A percentile compares a stretch with the other conserved stretches of the same genome.
phyloP scores from a whole-genome alignment of 805 yeast species.

The Tanozyma kutaoensis region DNA sequence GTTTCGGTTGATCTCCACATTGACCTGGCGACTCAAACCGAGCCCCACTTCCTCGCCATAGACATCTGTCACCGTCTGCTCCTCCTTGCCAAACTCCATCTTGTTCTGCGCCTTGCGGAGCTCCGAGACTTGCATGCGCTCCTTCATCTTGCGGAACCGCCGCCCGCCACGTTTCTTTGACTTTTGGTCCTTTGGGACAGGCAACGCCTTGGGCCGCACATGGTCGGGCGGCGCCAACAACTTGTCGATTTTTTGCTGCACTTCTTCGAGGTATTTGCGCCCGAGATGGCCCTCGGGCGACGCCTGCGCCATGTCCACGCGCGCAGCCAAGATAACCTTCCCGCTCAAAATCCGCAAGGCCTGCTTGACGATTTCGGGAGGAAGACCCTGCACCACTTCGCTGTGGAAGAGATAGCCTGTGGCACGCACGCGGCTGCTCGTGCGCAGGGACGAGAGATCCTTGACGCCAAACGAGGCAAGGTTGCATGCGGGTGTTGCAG shows the following conservation, averaged over 20 bases:
- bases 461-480: conserved; percentile 61
- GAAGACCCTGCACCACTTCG: conserved; percentile 44
- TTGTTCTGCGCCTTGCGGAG: conserved; percentile 73
- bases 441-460: conserved; percentile 18
- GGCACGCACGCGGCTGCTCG: conserved; percentile 28
- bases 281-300: conserved; percentile 43
- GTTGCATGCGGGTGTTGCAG: conserved; percentile 72
- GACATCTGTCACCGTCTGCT: conserved; percentile 44
- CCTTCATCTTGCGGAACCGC: conserved; percentile 65
- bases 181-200: conserved; percentile 60
- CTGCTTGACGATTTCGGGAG: conserved; percentile 46
- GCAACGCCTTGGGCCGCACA: conserved; percentile 46
- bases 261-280: conserved; percentile 41
- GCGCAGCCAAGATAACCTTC: conserved; percentile 68
- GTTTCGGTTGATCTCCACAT: conserved; percentile 24
- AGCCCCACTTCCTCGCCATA: conserved; percentile 76
- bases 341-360: conserved; percentile 73
- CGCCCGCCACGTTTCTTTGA: conserved; percentile 83
- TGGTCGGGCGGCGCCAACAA: conserved; percentile 67
- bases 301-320: conserved; percentile 50
- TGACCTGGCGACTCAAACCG: conserved; percentile 47
- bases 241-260: conserved; percentile 53
- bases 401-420: conserved; percentile 58
- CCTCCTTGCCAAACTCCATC: conserved; percentile 70
- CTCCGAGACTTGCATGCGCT: conserved; percentile 71